Conservation (phyloP, 2,329 filamentous ascomycete species). For the Diaporthe batatas region DNA sequence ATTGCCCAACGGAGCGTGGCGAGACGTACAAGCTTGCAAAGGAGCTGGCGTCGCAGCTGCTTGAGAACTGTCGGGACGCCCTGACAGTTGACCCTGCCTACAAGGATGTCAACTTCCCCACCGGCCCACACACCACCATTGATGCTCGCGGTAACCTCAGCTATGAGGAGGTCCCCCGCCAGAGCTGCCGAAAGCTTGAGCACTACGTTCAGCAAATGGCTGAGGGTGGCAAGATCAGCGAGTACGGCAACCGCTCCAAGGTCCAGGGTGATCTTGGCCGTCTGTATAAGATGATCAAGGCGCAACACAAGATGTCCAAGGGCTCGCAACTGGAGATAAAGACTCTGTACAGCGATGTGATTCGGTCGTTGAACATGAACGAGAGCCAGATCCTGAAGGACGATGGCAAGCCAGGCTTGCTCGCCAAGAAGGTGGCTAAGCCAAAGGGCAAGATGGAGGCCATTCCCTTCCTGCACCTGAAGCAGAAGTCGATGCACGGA, state of each 20-base stretch:
- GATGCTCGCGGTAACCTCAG: conserved; percentile 93
- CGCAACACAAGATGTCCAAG: conserved; percentile 98
- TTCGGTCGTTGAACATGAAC: conserved; percentile 96
- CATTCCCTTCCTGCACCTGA: conserved; percentile 96
- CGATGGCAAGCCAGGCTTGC: conserved; percentile 72
- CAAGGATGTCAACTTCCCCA: conserved; percentile 95
- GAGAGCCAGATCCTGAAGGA: conserved; percentile 96
- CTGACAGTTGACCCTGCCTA: conserved; percentile 86
- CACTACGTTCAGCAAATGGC: conserved; percentile 99
- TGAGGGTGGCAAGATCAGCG: conserved; percentile 96
- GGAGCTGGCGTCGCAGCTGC: conserved; percentile 90
- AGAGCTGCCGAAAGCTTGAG: conserved; percentile 95
- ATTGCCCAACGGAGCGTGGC: conserved; percentile 95
- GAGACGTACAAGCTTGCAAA: conserved; percentile 99
- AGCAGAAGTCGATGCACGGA: conserved; percentile 91
- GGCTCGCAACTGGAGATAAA: conserved; percentile 97
- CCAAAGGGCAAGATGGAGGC: conserved; percentile 95
- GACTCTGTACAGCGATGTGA: conserved; percentile 91
- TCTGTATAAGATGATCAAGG: conserved; percentile 98
- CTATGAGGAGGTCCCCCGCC: conserved; percentile 87
- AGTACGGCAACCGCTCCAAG: conserved; percentile 98
- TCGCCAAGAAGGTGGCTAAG: conserved; percentile 68
- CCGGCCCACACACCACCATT: conserved; percentile 91
- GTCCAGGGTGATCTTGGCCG: conserved; percentile 95
- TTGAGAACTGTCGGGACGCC: conserved; percentile 97